Percentiles rank a stretch among this genome's conserved stretches.
These are phyloP conservation scores for Lactarius sanguifluus DNA, from an alignment of 768 basidiomycete species.

Conservation along the genomic window DNA sequence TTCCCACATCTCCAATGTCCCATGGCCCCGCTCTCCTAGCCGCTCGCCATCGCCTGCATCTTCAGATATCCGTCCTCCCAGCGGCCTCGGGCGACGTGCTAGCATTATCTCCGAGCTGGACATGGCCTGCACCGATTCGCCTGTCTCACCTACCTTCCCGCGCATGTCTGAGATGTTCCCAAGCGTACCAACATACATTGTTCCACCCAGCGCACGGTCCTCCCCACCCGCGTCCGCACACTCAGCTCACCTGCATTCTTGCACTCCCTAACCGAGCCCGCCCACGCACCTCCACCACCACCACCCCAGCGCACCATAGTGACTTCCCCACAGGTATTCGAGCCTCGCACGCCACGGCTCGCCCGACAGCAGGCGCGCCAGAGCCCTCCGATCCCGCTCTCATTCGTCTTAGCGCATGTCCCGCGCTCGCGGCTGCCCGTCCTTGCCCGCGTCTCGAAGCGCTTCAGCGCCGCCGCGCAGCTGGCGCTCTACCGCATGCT, in stretches of 20 bases:
- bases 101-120: slow-evolving; percentile 22
- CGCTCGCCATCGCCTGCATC: slow-evolving; percentile 10
- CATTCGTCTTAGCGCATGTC: neutral
- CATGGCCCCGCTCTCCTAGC: too few species aligned
- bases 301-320: neutral
- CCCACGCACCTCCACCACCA: neutral
- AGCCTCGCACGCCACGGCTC: slow-evolving; percentile 7
- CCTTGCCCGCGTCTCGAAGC: too few species aligned
- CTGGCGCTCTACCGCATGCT: too few species aligned
- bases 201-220: neutral
- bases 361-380: neutral
- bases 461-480: too few species aligned
- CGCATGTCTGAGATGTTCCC: neutral
- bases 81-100: slow-evolving; percentile 30
- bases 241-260: slow-evolving; percentile 22
- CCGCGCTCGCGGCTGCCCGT: too few species aligned
- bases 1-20: too few species aligned
- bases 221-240: slow-evolving; percentile 16
- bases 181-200: neutral
- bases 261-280: neutral
- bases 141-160: neutral
- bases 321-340: neutral
- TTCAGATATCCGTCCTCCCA: slow-evolving; percentile 25
- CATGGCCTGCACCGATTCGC: neutral
- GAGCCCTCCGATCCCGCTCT: slow-evolving; percentile 12